A percentile compares a stretch with the other conserved stretches of the same genome.
phyloP scores from a whole-genome alignment of 441 rosid species.

The Manihot esculenta region DNA sequence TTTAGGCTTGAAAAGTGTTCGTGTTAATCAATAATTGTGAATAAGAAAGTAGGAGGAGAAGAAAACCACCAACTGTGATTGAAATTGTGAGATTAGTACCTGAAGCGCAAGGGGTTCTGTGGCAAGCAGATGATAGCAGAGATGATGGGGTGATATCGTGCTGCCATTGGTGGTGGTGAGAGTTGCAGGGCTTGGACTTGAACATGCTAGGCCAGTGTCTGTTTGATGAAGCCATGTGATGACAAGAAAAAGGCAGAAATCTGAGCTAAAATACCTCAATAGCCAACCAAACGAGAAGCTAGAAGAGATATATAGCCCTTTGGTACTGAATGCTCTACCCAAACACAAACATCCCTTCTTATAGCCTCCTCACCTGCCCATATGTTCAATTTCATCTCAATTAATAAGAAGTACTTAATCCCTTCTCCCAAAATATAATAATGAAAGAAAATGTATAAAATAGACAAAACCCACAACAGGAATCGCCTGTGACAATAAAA shows the following conservation, averaged over 20 bases:
- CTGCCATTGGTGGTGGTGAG: slow-evolving; percentile 83
- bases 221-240: slow-evolving; percentile 95
- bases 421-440: slow-evolving; percentile 24
- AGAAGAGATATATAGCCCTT: slow-evolving; percentile 24
- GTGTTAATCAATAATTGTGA: too few relatives aligned
- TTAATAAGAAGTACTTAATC: slow-evolving; percentile 23
- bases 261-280: not conserved
- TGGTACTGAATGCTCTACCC: slow-evolving; percentile 27
- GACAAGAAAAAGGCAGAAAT: slow-evolving; percentile 21
- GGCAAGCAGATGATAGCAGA: slow-evolving; percentile 53
- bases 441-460: slow-evolving; percentile 15
- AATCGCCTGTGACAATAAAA: slow-evolving; percentile 42
- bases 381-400: slow-evolving; percentile 24
- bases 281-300: slow-evolving; percentile 17
- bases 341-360: slow-evolving; percentile 50
- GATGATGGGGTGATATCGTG: slow-evolving; percentile 72
- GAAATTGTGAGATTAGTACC: slow-evolving; percentile 34
- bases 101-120: slow-evolving; percentile 55
- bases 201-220: slow-evolving; percentile 99
- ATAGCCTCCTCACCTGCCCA: slow-evolving; percentile 69
- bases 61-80: not conserved
- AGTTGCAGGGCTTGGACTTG: slow-evolving; percentile 89
- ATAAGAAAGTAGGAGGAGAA: too few relatives aligned
- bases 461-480: slow-evolving; percentile 38
- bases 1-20: too few relatives aligned